Percentiles rank a stretch among this genome's conserved stretches.
Evolutionary conservation across 2,329 filamentous ascomycete species (phyloP).

Genomic region (Trichophyton rubrum): DNA sequence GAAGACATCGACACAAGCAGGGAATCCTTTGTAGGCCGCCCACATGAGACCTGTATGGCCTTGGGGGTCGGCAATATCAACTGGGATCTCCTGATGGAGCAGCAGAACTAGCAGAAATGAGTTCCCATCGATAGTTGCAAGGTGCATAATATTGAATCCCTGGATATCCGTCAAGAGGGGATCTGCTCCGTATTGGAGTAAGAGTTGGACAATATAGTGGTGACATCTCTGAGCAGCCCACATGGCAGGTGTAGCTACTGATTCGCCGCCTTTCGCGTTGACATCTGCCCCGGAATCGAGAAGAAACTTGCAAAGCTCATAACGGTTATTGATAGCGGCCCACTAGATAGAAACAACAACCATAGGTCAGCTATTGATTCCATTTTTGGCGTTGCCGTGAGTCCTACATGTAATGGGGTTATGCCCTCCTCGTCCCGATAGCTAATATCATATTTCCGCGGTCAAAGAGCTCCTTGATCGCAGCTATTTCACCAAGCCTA

Average conservation of each 20-base stretch:
- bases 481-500: slow-evolving; percentile 69
- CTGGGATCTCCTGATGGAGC: slow-evolving; percentile 86
- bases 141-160: slow-evolving; percentile 95
- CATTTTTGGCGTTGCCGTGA: not conserved
- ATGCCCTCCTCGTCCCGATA: slow-evolving; percentile 87
- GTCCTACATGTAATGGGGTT: slow-evolving; percentile 71
- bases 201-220: slow-evolving; percentile 88
- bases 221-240: slow-evolving; percentile 96
- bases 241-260: slow-evolving; percentile 81
- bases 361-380: slow-evolving; percentile 11
- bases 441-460: slow-evolving; percentile 64
- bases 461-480: slow-evolving; percentile 83
- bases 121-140: slow-evolving; percentile 94
- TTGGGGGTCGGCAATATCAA: slow-evolving; percentile 78
- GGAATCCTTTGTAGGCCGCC: slow-evolving; percentile 95
- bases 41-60: slow-evolving; percentile 96
- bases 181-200: slow-evolving; percentile 84
- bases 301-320: slow-evolving; percentile 91
- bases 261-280: slow-evolving; percentile 91
- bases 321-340: slow-evolving; percentile 98
- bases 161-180: slow-evolving; percentile 84
- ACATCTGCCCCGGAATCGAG: slow-evolving; percentile 77
- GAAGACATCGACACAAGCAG: slow-evolving; percentile 81
- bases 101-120: slow-evolving; percentile 78
- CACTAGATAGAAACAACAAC: slow-evolving; percentile 47